Evolutionary conservation across 2,329 filamentous ascomycete species (phyloP), one percentile per base, ranked within the genome.

Genomic region (Chalaropsis thielavioides): DNA sequence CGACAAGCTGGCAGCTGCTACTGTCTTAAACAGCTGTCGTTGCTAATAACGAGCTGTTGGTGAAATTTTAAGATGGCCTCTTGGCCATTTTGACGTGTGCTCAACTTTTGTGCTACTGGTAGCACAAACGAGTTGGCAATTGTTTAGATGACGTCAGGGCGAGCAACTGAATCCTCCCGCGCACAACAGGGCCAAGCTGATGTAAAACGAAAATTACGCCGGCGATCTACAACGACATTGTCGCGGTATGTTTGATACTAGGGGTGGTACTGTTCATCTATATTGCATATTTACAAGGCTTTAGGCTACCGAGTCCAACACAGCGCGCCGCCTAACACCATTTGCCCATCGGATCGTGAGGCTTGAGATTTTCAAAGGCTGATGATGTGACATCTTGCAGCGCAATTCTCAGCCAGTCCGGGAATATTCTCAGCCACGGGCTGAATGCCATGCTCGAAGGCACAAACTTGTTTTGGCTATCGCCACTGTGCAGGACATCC

Each of bases 391-490:
- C 46, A 64, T 66, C 65, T 27, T 64, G 61, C 43, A 66, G n/a
- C 17, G 46, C n/a, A 10, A 62, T 46, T 11, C 65, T 19, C 17
- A 43, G 19, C 65, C 62, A 66, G 5, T 27, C 56, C n/a, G 56
- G 62, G 22, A 41, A 31, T 17, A 62, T 31, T 24, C 65, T 40
- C 38, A 66, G 63, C 38, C 54, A 58, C 15, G 22, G 11, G 22
- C 56, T 54, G 41, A 63, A 62, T 5, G 11, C 19, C 38, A 58
- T 49, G 15, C 17, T 46, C 8, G 31, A 22, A 24, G 62, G 65
- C 35, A 66, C 35, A 59, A 49, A 66, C 10, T 27, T 10, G 38
- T 71, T 71, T 49, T 70, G 46, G 46, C 65, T 61, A 13, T 64
- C 1, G 1, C 44, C 43, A 11, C 51, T 49, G 17, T 60, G 41